Conservation (phyloP, 192 early-diverging fungal genomes). For the Chytriomyces confervae region DNA sequence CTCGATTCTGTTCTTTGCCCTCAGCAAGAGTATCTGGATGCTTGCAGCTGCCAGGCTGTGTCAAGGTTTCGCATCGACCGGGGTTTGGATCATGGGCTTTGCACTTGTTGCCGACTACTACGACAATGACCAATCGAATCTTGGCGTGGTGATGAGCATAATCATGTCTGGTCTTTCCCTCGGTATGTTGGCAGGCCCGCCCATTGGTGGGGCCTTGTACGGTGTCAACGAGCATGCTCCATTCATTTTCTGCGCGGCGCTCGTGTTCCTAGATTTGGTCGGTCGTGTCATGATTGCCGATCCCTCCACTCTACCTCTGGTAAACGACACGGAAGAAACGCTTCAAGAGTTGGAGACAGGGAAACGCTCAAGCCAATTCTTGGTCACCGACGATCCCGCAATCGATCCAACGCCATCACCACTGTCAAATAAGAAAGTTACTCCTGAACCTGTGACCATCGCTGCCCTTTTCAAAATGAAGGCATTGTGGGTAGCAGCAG, state of each 20-base stretch:
- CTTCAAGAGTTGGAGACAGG: background rate
- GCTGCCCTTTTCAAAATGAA: background rate
- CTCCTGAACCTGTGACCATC: too few relatives aligned
- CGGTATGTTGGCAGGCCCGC: slow-evolving; percentile 39
- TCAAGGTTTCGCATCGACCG: slow-evolving; percentile 35
- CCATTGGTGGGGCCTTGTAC: slow-evolving; percentile 43
- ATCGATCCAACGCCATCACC: too few relatives aligned
- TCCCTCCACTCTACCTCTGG: background rate
- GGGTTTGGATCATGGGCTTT: slow-evolving; percentile 45
- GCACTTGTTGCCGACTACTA: slow-evolving; percentile 40
- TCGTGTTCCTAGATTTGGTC: slow-evolving; percentile 30
- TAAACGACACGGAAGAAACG: background rate
- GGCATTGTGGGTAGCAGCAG: background rate
- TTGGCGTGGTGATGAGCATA: slow-evolving; percentile 41
- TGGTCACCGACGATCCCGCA: background rate
- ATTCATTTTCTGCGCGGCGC: slow-evolving; percentile 28
- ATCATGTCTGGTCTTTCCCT: slow-evolving; percentile 36
- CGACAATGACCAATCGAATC: slow-evolving; percentile 18
- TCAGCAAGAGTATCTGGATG: slow-evolving; percentile 21
- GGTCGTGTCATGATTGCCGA: slow-evolving; percentile 31
- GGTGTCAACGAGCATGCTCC: slow-evolving; percentile 29
- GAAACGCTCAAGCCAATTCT: background rate
- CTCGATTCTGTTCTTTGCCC: slow-evolving; percentile 39
- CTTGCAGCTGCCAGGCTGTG: slow-evolving; percentile 27
- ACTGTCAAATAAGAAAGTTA: too few relatives aligned